Percentiles rank a stretch among this genome's conserved stretches.
Evolutionary conservation across 2,329 filamentous ascomycete genomes (phyloP).

Genomic region (Blastomyces parvus): DNA sequence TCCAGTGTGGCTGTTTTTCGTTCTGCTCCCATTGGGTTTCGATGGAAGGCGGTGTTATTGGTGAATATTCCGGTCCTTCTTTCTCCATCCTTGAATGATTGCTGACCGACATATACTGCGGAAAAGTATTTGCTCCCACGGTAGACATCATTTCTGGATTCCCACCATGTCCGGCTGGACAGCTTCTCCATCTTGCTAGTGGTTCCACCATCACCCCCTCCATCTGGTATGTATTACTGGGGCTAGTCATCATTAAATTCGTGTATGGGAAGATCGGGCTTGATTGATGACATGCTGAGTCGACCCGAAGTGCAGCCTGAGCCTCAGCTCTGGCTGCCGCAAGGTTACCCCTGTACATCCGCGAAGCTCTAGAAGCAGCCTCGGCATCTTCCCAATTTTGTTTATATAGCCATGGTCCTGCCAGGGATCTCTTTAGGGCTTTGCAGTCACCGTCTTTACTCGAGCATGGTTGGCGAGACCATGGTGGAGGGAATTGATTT

Average conservation of each 20-base stretch:
- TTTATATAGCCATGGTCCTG: slow-evolving; percentile 15
- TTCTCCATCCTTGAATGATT: not conserved
- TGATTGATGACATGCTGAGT: not conserved
- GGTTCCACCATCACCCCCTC: not conserved
- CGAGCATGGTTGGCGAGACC: not conserved
- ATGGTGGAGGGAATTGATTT: not conserved
- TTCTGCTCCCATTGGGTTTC: not conserved
- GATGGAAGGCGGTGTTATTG: not conserved
- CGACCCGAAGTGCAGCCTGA: not conserved
- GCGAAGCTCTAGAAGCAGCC: slow-evolving; percentile 11
- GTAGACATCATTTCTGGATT: no score
- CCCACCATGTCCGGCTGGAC: not conserved
- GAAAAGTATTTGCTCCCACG: not conserved
- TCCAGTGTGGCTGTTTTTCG: not conserved
- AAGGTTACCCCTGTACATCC: slow-evolving; percentile 13
- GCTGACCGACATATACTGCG: not conserved
- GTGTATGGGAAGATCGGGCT: not conserved
- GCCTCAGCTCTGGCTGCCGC: slow-evolving; percentile 15
- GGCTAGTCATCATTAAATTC: not conserved
- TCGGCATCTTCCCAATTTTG: slow-evolving; percentile 1
- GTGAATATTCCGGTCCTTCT: not conserved
- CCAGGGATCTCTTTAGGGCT: slow-evolving; percentile 14
- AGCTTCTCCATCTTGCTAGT: not conserved
- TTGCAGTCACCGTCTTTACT: not conserved
- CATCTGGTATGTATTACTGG: not conserved